Evolutionary conservation across 257 asterid genomes (phyloP).

Genomic region (Jacaranda copaia): DNA sequence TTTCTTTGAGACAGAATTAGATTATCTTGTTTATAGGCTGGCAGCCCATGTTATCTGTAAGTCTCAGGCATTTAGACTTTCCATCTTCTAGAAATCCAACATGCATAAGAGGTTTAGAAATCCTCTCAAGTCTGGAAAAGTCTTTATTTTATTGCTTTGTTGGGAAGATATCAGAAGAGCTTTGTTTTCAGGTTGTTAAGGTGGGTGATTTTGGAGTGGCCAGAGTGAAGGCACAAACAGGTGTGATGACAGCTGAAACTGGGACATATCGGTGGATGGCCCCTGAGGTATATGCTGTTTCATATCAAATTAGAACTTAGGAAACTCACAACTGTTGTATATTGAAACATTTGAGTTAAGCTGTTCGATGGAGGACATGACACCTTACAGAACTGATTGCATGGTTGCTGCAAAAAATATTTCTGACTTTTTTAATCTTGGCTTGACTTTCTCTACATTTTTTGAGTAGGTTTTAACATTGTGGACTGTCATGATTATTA

Average conservation of each 20-base stretch:
- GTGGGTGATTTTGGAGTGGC: conserved; percentile 94
- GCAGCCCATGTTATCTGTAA: not conserved
- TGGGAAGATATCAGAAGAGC: conserved; percentile 15
- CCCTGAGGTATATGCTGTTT: conserved; percentile 66
- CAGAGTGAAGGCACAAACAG: conserved; percentile 78
- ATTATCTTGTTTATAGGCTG: conserved; percentile 13
- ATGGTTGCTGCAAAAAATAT: conserved; percentile 1
- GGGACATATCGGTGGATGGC: conserved; percentile 95
- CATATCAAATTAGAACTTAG: conserved; percentile 2
- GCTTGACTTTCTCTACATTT: not conserved
- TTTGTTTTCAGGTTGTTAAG: conserved; percentile 64
- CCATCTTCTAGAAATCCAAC: not conserved
- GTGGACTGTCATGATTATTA: not conserved
- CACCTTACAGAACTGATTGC: conserved; percentile 9
- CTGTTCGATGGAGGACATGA: not conserved
- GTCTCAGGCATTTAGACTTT: conserved; percentile 3
- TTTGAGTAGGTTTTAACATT: not conserved
- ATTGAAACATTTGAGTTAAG: not conserved
- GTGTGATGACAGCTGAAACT: conserved; percentile 93
- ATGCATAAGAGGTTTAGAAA: not conserved
- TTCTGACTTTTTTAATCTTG: not conserved
- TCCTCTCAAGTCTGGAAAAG: not conserved
- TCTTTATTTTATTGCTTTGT: not conserved
- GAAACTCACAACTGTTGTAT: not conserved
- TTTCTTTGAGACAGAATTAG: not conserved